phyloP scores from a whole-genome alignment of 2,329 filamentous ascomycete species.

The Xylariaceae sp. region DNA sequence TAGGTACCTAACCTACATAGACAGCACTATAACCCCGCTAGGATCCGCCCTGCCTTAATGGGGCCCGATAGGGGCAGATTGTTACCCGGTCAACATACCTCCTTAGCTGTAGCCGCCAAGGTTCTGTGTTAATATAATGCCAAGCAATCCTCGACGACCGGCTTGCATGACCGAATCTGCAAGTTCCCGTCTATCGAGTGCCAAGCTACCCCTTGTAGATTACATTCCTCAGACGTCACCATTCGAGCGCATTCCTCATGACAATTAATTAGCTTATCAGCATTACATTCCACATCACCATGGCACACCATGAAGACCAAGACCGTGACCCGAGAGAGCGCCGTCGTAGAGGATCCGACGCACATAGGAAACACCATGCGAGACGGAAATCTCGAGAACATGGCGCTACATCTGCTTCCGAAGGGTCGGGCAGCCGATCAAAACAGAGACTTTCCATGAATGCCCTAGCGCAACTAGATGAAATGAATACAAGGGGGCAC shows the following conservation, averaged over 20 bases:
- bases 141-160: neutral
- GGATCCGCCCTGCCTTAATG: constrained; percentile 19
- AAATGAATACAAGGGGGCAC: constrained; percentile 58
- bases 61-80: constrained; percentile 36
- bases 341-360: constrained; percentile 38
- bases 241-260: constrained; percentile 3
- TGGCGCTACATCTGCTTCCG: constrained; percentile 42
- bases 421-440: constrained; percentile 42
- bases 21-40: constrained; percentile 25
- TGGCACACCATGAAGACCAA: constrained; percentile 44
- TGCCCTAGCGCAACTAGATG: constrained; percentile 71
- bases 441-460: constrained; percentile 53
- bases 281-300: constrained; percentile 26
- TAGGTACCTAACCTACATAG: neutral
- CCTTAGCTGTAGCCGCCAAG: too few relatives aligned
- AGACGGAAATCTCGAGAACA: constrained; percentile 44
- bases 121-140: constrained; percentile 18
- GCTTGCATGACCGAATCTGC: constrained; percentile 23
- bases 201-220: constrained; percentile 33
- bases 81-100: constrained; percentile 52
- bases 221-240: constrained; percentile 24
- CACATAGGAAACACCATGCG: constrained; percentile 46
- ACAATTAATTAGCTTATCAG: constrained; percentile 4
- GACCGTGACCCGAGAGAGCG: constrained; percentile 33
- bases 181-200: constrained; percentile 18